Conservation (phyloP, 345 rosid species). For the Draba incana region DNA sequence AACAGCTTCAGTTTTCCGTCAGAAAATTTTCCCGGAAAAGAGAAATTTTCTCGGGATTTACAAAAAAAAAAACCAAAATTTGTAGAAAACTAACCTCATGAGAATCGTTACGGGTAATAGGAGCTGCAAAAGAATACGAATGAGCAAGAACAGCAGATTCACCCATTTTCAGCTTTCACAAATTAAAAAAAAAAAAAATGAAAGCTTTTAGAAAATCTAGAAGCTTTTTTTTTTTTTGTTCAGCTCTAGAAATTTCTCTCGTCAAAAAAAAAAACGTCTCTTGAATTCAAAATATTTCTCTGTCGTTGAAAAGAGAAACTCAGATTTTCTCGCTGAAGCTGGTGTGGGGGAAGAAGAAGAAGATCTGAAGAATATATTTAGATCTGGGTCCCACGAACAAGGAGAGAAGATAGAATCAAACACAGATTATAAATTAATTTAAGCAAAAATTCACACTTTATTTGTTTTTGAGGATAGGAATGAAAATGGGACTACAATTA, state of each 20-base stretch:
- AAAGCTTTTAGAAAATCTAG: not conserved
- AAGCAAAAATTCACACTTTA: not conserved
- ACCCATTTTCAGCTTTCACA: constrained; percentile 55
- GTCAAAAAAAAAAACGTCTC: constrained; percentile 18
- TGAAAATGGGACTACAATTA: constrained; percentile 8
- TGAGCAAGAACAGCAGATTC: constrained; percentile 82
- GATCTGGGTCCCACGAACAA: constrained; percentile 43
- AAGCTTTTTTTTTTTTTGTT: not conserved
- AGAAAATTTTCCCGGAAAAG: constrained; percentile 9
- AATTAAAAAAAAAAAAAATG: constrained; percentile 25
- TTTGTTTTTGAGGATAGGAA: constrained; percentile 28
- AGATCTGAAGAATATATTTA: constrained; percentile 34
- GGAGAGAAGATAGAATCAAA: constrained; percentile 36
- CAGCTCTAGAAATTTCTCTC: not conserved
- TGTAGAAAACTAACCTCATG: constrained; percentile 56
- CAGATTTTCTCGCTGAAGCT: constrained; percentile 30
- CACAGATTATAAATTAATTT: not conserved
- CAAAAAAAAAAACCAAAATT: not conserved
- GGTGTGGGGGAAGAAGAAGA: not conserved
- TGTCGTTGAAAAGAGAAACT: constrained; percentile 40
- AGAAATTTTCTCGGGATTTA: not conserved
- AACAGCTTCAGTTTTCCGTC: constrained; percentile 7
- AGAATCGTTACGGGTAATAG: constrained; percentile 56
- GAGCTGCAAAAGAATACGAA: constrained; percentile 68
- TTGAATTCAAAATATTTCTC: constrained; percentile 24